These are phyloP conservation scores for Massariosphaeria phaeospora DNA, from an alignment of 495 filamentous ascomycete species.

Conservation along the genomic window DNA sequence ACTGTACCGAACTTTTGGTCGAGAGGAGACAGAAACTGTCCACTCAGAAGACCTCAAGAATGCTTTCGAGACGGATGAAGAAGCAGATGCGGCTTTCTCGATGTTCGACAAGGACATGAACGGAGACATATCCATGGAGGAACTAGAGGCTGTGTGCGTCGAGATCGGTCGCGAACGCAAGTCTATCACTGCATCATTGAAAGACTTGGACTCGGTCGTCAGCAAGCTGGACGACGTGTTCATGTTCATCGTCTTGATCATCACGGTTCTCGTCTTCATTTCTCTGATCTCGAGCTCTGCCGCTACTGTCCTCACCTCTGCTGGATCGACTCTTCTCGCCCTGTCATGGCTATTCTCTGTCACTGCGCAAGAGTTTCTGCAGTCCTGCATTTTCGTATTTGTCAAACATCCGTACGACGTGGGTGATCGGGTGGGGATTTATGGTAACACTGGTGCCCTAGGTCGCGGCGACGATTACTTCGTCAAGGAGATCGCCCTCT, in stretches of 20 bases:
- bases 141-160: constrained; percentile 87
- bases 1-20: constrained; percentile 84
- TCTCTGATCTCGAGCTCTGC: constrained; percentile 86
- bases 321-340: constrained; percentile 78
- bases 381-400: constrained; percentile 91
- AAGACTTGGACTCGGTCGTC: constrained; percentile 95
- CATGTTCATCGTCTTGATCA: constrained; percentile 74
- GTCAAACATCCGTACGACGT: constrained; percentile 98
- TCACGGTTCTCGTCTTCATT: constrained; percentile 78
- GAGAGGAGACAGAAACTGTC: constrained; percentile 68
- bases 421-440: constrained; percentile 86
- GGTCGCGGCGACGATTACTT: constrained; percentile 89
- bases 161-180: constrained; percentile 95
- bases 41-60: constrained; percentile 67
- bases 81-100: constrained; percentile 83
- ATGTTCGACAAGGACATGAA: constrained; percentile 98
- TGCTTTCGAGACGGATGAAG: constrained; percentile 79
- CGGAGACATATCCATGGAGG: constrained; percentile 93
- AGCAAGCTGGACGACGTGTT: constrained; percentile 83
- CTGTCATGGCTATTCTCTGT: constrained; percentile 88
- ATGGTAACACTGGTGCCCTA: constrained; percentile 76
- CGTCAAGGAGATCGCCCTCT: constrained; percentile 87
- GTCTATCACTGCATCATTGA: constrained; percentile 86
- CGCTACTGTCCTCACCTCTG: constrained; percentile 76
- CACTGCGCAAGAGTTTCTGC: constrained; percentile 89